These are phyloP conservation scores for Spergularia marina DNA, from an alignment of 148 eudicot species.

Conservation along the genomic window DNA sequence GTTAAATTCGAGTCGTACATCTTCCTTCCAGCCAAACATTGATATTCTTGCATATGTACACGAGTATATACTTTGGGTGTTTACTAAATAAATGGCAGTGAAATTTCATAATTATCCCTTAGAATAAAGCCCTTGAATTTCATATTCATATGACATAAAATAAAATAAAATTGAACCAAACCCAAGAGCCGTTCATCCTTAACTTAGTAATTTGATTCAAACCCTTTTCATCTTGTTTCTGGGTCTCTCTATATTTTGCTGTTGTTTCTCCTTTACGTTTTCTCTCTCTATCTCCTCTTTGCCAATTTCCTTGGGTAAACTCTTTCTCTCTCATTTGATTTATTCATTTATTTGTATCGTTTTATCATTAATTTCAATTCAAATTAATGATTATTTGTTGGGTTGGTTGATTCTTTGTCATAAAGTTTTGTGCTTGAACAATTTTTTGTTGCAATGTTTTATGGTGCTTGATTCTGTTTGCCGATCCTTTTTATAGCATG, in stretches of 20 bases:
- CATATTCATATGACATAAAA: background rate
- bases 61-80: background rate
- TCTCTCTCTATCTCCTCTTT: background rate
- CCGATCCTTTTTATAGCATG: constrained; percentile 7
- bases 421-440: background rate
- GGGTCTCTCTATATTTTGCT: background rate
- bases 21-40: no score
- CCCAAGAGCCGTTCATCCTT: constrained; percentile 13
- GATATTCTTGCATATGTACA: no score
- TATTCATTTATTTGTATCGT: no score
- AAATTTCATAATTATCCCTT: constrained; percentile 14
- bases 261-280: background rate
- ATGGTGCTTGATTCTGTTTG: background rate
- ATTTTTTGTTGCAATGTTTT: constrained; percentile 7
- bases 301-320: constrained; percentile 26
- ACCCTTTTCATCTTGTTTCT: background rate
- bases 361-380: background rate
- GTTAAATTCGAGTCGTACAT: no score
- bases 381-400: background rate
- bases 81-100: background rate
- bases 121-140: background rate
- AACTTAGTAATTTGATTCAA: background rate
- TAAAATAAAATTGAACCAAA: constrained; percentile 3
- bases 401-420: constrained; percentile 2
- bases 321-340: background rate